phyloP scores from a whole-genome alignment of 345 rosid genomes.

The Camelina neglecta region DNA sequence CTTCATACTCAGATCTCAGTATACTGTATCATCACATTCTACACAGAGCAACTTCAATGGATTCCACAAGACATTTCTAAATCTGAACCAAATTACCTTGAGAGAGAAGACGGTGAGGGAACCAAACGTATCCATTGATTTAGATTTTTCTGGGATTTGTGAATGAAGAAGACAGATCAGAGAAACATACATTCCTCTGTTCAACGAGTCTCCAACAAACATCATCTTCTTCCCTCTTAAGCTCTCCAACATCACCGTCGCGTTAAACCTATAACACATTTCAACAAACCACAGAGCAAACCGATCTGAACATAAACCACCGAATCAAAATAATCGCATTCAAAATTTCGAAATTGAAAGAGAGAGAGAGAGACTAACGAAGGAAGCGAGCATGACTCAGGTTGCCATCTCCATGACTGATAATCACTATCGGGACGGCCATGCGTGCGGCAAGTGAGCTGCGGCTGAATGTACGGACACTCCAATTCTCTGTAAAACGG shows the following conservation, averaged over 20 bases:
- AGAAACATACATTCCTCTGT: conserved; percentile 86
- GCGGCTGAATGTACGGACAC: conserved; percentile 93
- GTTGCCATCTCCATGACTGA: conserved; percentile 89
- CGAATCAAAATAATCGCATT: not conserved
- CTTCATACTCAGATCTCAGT: conserved; percentile 16
- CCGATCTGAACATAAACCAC: conserved; percentile 18
- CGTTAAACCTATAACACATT: conserved; percentile 65
- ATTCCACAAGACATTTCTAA: conserved; percentile 18
- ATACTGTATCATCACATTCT: conserved; percentile 13
- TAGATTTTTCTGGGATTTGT: conserved; percentile 63
- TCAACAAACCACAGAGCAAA: conserved; percentile 2
- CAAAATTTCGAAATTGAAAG: not conserved
- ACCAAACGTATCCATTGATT: conserved; percentile 79
- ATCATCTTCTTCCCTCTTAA: conserved; percentile 89
- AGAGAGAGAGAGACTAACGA: conserved; percentile 51
- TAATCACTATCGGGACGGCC: conserved; percentile 75
- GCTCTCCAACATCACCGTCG: conserved; percentile 77
- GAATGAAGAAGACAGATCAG: conserved; percentile 86
- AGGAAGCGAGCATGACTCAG: conserved; percentile 81
- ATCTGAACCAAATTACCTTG: conserved; percentile 55
- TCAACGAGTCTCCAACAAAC: conserved; percentile 88
- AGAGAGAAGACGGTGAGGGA: conserved; percentile 78
- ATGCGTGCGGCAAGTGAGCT: conserved; percentile 80
- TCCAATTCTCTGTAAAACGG: conserved; percentile 77
- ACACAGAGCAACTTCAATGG: conserved; percentile 16